Percentiles rank a stretch among this genome's conserved stretches.
Evolutionary conservation across 306 rosid species (phyloP).

Genomic region (Medicago ruthenica): DNA sequence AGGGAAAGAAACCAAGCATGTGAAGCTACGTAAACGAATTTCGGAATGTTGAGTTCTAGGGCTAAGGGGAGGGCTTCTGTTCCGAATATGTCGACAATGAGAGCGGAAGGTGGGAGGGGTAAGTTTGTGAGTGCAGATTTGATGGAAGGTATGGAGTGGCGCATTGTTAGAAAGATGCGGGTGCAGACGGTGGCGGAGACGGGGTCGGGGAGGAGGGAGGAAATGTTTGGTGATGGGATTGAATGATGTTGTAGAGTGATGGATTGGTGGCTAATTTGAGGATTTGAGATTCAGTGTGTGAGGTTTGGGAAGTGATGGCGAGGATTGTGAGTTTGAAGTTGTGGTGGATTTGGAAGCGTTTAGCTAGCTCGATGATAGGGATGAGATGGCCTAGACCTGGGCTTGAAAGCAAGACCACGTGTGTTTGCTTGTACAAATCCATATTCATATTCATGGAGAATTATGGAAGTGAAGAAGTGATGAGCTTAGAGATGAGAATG

Average conservation of each 20-base stretch:
- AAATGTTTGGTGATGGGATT: slow-evolving; percentile 43
- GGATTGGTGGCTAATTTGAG: slow-evolving; percentile 33
- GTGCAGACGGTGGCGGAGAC: not conserved
- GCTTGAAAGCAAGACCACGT: slow-evolving; percentile 54
- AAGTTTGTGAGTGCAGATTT: slow-evolving; percentile 13
- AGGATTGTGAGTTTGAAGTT: slow-evolving; percentile 51
- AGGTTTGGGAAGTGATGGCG: slow-evolving; percentile 43
- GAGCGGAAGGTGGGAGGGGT: slow-evolving; percentile 32
- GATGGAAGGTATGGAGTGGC: slow-evolving; percentile 35
- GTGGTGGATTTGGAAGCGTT: slow-evolving; percentile 44
- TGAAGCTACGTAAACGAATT: slow-evolving; percentile 34
- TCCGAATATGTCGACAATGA: slow-evolving; percentile 51
- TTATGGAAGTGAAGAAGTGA: not conserved
- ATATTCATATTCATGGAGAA: slow-evolving; percentile 17
- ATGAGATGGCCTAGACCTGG: slow-evolving; percentile 68
- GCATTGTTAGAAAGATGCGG: slow-evolving; percentile 43
- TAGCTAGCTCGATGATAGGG: slow-evolving; percentile 55
- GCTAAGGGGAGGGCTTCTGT: slow-evolving; percentile 41
- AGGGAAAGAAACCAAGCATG: slow-evolving; percentile 45
- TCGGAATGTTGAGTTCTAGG: slow-evolving; percentile 45
- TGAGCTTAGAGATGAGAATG: too few relatives aligned
- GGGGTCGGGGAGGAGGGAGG: slow-evolving; percentile 16
- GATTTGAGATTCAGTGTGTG: slow-evolving; percentile 39
- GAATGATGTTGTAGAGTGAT: slow-evolving; percentile 41
- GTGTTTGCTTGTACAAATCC: slow-evolving; percentile 34